Evolutionary conservation across 2,329 filamentous ascomycete species (phyloP), one percentile per base, ranked within the genome.

Genomic region (Phoma herbarum): DNA sequence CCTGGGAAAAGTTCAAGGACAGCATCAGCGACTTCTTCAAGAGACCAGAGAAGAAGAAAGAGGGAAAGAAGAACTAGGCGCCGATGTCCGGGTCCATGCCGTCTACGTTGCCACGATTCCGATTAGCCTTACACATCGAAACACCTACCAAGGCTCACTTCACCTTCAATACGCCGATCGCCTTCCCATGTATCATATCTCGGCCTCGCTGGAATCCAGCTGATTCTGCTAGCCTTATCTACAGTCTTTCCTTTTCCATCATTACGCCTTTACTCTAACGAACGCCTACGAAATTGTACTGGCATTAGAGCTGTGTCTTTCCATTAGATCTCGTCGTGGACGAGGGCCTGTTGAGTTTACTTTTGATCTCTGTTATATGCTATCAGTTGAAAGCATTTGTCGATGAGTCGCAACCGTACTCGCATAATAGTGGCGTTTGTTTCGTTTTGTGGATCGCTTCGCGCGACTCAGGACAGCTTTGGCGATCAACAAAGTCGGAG

Each of bases 1-100:
- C 80, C 54, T 97, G 92, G 92, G 90, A 96, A 80, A 85, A 82
- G 65, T 80, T 83, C 70, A 82, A 82, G 67, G 81, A 83, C 67
- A 76, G 75, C 60, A 74, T 81, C 45, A 74, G 74, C 29, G 79
- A 79, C 57, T 74, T 71, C 20, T 66, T 75, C 58, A 77, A 75
- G 64, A 63, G 55, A 9, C 69, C 68, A 52, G 64, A 72, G 59
- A 70, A 74, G 57, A 67, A 69, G 41, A 58, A 62, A 20, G 57
- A 64, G 20, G 57, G 59, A 37, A 57, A 62, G 16, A 60, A 66
- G 42, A 60, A 65, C 39, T 52, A 41, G 52, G 20, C 10, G 16
- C 20, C 26, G 8, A 31, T 31, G 23, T 5, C 33, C 20, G 25
- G 20, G 18, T 18, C 20, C 29, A 31, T 11, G n/a, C 37, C 20